Base-by-base conservation (phyloP, 1,284 basidiomycete species). In the Moesziomyces sp. region DNA sequence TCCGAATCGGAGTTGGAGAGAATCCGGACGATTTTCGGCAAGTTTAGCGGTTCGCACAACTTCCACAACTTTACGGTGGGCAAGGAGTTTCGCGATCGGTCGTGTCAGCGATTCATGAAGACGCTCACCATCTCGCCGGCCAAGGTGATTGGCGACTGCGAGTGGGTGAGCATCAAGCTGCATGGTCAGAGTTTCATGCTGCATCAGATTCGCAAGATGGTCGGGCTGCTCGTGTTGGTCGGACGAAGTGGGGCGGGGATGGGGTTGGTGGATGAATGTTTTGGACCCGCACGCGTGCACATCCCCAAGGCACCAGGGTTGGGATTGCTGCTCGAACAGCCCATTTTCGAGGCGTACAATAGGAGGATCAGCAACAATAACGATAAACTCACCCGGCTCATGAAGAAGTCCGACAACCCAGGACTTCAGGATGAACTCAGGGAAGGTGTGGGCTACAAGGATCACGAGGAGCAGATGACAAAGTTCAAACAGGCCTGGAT, bases 141-240 rank as follows among this genome's bases (percentile, higher is more conserved):
- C 3, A 70, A 88, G 5, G 90, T 96, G 5, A 91, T 94, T 76
- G 92, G 93, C 19, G 91, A 91, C 33, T 95, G 93, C 1, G 96
- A 99, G 83, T 99, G 96, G 95, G 90, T 99, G 52, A 92, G 91
- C 52, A 91, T 99, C 35, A 88, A 92, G 73, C 91, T 98, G 81
- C 94, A 98, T 80, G 97, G 96, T 0, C 97, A 99, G 85, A 95
- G 93, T 77, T 99, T 99, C 85, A 99, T 99, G 97, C 86, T 99
- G 60, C 96, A 99, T 85, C 96, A 99, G 81, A 88, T 89, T 73
- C 91, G 97, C 55, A 99, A 99, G 86, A 99, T 99, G 97, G 93
- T 98, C 86, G 90, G 92, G 1, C 88, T 91, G 40, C 87, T 96
- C 13, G 90, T 98, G 35, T 87, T 98, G 21, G 46, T 84, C 7